A percentile compares a stretch with the other conserved stretches of the same genome.
Conservation (phyloP, 805 yeast species). For the Candida stauntonica region DNA sequence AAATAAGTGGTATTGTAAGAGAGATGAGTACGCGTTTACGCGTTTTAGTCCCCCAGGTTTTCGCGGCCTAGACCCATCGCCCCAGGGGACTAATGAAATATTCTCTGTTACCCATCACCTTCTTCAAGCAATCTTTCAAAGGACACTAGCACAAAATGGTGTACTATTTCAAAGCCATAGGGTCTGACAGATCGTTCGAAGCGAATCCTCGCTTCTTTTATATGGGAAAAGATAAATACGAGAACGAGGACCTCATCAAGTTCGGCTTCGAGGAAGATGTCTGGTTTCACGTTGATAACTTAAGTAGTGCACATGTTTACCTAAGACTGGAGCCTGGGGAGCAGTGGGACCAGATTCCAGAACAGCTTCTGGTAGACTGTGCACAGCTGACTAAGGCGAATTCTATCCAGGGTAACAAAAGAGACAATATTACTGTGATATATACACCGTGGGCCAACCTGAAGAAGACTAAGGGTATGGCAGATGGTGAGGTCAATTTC, state of each 20-base stretch:
- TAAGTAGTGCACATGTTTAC: conserved; percentile 76
- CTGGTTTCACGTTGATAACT: conserved; percentile 80
- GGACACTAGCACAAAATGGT: conserved; percentile 35
- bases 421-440: conserved; percentile 59
- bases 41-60: background rate
- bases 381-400: conserved; percentile 75
- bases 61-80: too few relatives aligned
- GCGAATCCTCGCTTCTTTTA: conserved; percentile 38
- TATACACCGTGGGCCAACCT: conserved; percentile 74
- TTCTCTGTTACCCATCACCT: conserved; percentile 1
- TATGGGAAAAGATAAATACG: conserved; percentile 73
- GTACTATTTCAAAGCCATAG: conserved; percentile 38
- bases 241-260: conserved; percentile 58
- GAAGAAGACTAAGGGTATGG: conserved; percentile 66
- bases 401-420: conserved; percentile 71
- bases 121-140: background rate
- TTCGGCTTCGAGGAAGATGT: conserved; percentile 61
- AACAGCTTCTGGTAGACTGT: conserved; percentile 46
- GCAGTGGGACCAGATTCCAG: conserved; percentile 45
- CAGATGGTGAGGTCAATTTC: conserved; percentile 74
- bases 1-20: background rate
- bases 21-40: conserved; percentile 1
- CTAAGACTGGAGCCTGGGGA: conserved; percentile 49
- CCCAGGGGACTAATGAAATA: background rate
- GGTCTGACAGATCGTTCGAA: conserved; percentile 29